Percentiles rank a stretch among this genome's conserved stretches.
phyloP scores from a whole-genome alignment of 1,139 yeast genomes.

The Williopsis jadinii region DNA sequence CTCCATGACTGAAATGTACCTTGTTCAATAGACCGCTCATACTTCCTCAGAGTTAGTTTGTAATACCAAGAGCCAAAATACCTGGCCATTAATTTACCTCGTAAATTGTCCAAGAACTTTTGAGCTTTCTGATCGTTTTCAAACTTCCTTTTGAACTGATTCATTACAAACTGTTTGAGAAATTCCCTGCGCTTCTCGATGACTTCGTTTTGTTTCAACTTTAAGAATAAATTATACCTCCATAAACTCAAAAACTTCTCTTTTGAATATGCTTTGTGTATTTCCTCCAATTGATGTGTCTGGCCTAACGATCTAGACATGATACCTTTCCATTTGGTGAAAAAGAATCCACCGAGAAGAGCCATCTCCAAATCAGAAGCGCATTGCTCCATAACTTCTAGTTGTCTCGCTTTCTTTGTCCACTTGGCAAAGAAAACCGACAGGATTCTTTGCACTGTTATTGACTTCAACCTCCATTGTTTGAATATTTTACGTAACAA shows the following conservation, averaged over 20 bases:
- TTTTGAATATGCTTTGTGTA: constrained; percentile 6
- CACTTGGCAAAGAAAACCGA: constrained; percentile 9
- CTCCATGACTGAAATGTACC: constrained; percentile 14
- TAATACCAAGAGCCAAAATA: constrained; percentile 14
- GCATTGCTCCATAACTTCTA: constrained; percentile 8
- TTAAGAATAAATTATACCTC: constrained; percentile 9
- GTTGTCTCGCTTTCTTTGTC: constrained; percentile 3
- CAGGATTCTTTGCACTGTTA: neutral
- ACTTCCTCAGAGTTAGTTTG: constrained; percentile 8
- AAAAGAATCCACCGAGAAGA: constrained; percentile 19
- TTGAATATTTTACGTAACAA: constrained; percentile 5
- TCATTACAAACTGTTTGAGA: constrained; percentile 16
- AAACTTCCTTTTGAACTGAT: constrained; percentile 22
- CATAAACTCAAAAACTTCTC: constrained; percentile 14
- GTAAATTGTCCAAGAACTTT: constrained; percentile 5
- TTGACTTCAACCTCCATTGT: constrained; percentile 11
- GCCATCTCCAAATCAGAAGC: constrained; percentile 14
- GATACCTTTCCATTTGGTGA: constrained; percentile 21
- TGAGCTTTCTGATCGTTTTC: constrained; percentile 14
- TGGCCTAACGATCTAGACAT: constrained; percentile 1
- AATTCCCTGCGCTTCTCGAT: constrained; percentile 9
- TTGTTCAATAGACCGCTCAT: neutral
- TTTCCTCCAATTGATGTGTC: constrained; percentile 4
- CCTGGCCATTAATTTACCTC: constrained; percentile 2
- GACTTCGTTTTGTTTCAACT: constrained; percentile 14